These are phyloP conservation scores for Fabrea salina DNA, from an alignment of 169 alveolate genomes.

Conservation along the genomic window DNA sequence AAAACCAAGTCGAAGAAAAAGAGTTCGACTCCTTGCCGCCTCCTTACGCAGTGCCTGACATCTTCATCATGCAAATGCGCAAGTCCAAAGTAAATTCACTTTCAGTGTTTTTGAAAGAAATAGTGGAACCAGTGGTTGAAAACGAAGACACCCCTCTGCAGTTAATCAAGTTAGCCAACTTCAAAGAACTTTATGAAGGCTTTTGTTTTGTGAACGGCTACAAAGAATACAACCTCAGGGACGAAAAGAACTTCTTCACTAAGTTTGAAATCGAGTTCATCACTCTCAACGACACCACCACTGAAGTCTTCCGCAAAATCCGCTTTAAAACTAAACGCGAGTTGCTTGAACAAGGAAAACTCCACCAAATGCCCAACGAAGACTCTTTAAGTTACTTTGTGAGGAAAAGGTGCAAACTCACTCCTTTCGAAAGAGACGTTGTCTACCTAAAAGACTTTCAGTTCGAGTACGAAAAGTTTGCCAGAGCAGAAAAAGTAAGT, in stretches of 20 bases:
- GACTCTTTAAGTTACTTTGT: not conserved
- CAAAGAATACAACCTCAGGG: not conserved
- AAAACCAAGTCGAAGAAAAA: not conserved
- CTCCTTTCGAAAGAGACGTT: not conserved
- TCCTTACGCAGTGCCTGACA: slow-evolving; percentile 22
- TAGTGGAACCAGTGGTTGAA: not conserved
- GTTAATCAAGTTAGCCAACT: not conserved
- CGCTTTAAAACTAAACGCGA: not conserved
- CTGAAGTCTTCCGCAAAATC: slow-evolving; percentile 17
- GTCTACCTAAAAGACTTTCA: not conserved
- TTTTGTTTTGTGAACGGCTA: not conserved
- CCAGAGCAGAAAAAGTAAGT: not conserved
- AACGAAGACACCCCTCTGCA: not conserved
- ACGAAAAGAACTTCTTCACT: not conserved
- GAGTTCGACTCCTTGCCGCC: not conserved
- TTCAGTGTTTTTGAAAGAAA: not conserved
- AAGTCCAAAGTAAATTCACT: not conserved
- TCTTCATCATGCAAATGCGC: not conserved
- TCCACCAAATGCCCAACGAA: not conserved
- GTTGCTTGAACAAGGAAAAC: not conserved
- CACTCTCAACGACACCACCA: not conserved
- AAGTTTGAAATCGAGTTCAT: not conserved
- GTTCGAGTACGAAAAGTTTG: slow-evolving; percentile 6
- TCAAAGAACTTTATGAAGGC: not conserved
- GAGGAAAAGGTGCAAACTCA: not conserved